A percentile compares a stretch with the other conserved stretches of the same genome.
phyloP scores from a whole-genome alignment of 192 early-diverging fungal species.

The Obelidium mucronatum region DNA sequence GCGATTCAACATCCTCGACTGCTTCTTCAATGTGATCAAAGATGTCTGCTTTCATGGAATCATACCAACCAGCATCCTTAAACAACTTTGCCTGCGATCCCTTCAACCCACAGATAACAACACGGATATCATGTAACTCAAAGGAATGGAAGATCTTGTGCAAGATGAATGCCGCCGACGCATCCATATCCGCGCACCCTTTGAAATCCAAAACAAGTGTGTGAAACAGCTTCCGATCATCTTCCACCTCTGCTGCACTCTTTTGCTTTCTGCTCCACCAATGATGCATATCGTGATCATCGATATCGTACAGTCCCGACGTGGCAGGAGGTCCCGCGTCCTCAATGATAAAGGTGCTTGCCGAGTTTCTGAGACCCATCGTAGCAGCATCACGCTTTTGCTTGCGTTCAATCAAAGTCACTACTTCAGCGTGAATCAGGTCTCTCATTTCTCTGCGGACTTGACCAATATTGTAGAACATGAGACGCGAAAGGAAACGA shows the following conservation, averaged over 20 bases:
- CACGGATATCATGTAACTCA: not conserved
- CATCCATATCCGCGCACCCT: constrained; percentile 16
- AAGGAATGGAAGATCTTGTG: constrained; percentile 33
- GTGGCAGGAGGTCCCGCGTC: not conserved
- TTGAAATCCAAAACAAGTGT: constrained; percentile 5
- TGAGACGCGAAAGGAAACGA: constrained; percentile 23
- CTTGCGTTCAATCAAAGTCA: not conserved
- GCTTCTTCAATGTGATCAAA: not conserved
- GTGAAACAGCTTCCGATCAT: not conserved
- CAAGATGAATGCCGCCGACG: constrained; percentile 25
- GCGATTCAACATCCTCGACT: not conserved
- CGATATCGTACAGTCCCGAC: not conserved
- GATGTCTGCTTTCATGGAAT: not conserved
- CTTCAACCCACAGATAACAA: not conserved
- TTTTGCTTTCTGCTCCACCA: no score
- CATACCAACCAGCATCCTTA: constrained; percentile 1
- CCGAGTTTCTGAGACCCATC: not conserved
- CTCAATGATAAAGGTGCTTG: no score
- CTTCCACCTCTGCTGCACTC: not conserved
- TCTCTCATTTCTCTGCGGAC: constrained; percentile 36
- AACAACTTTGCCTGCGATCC: not conserved
- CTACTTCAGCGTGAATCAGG: constrained; percentile 31
- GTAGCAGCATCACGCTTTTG: not conserved
- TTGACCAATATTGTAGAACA: constrained; percentile 47
- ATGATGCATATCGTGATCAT: no score